Evolutionary conservation across 192 early-diverging fungal species (phyloP).

Genomic region (Paraglomus brasilianum): DNA sequence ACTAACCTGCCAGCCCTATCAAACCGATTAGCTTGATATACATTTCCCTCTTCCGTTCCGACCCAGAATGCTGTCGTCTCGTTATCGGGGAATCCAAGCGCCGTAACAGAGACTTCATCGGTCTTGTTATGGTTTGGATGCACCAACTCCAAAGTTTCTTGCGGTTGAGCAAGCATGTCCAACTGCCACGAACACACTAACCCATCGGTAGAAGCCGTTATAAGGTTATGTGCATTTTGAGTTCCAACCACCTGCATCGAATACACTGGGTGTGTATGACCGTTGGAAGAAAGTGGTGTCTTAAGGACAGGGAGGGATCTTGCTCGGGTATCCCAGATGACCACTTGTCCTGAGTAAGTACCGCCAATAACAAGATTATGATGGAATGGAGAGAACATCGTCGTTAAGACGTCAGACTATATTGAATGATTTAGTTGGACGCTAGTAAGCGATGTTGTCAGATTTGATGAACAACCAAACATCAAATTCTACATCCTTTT

Average conservation of each 20-base stretch:
- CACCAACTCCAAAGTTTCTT: constrained; percentile 82
- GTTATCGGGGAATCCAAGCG: constrained; percentile 86
- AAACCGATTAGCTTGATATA: constrained; percentile 94
- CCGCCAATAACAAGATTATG: constrained; percentile 91
- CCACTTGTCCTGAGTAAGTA: constrained; percentile 97
- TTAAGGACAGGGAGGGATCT: constrained; percentile 89
- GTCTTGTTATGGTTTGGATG: constrained; percentile 75
- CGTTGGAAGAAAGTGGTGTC: constrained; percentile 87
- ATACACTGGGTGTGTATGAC: constrained; percentile 97
- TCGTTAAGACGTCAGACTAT: constrained; percentile 84
- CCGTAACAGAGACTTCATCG: constrained; percentile 92
- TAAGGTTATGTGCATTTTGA: constrained; percentile 91
- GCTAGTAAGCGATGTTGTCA: too few relatives aligned
- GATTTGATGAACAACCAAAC: too few relatives aligned
- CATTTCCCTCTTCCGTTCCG: constrained; percentile 93
- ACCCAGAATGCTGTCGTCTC: constrained; percentile 94
- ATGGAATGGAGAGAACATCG: constrained; percentile 90
- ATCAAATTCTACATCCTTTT: too few relatives aligned
- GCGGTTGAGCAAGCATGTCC: constrained; percentile 96
- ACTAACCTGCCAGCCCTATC: constrained; percentile 87
- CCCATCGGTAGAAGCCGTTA: constrained; percentile 95
- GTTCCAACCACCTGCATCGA: constrained; percentile 88
- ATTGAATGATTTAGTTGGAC: background rate
- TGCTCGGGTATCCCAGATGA: constrained; percentile 95
- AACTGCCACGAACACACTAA: constrained; percentile 95